phyloP scores from a whole-genome alignment of 345 rosid species.

The Ceriops decandra region DNA sequence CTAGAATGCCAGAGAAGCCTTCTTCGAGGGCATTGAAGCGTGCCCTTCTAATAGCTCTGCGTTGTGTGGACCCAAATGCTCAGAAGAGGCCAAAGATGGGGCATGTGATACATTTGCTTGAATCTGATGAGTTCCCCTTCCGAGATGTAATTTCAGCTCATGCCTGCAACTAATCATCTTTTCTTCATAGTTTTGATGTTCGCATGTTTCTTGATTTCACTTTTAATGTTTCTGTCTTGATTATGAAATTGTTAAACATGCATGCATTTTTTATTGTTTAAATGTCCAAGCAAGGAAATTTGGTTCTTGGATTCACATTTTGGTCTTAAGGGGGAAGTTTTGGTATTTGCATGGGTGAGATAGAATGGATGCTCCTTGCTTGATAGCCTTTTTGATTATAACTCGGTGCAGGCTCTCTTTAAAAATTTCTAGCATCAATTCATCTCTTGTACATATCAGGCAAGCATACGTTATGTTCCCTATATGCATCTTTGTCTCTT shows the following conservation, averaged over 20 bases:
- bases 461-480: background rate
- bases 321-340: background rate
- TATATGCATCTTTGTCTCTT: background rate
- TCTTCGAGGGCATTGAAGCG: conserved; percentile 65
- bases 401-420: background rate
- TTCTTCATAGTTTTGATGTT: background rate
- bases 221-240: conserved; percentile 2
- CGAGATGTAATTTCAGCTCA: conserved; percentile 44
- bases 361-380: background rate
- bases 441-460: background rate
- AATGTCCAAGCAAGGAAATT: background rate
- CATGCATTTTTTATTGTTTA: background rate
- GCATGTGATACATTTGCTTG: conserved; percentile 85
- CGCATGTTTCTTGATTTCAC: background rate
- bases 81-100: conserved; percentile 81
- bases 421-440: background rate
- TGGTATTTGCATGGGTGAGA: background rate
- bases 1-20: conserved; percentile 75
- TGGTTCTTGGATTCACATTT: background rate
- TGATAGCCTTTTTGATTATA: background rate
- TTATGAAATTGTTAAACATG: background rate
- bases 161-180: background rate
- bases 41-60: conserved; percentile 77
- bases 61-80: conserved; percentile 84
- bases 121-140: conserved; percentile 70